Base-by-base conservation (phyloP, 768 basidiomycete genomes). In the Mycena leptocephala region DNA sequence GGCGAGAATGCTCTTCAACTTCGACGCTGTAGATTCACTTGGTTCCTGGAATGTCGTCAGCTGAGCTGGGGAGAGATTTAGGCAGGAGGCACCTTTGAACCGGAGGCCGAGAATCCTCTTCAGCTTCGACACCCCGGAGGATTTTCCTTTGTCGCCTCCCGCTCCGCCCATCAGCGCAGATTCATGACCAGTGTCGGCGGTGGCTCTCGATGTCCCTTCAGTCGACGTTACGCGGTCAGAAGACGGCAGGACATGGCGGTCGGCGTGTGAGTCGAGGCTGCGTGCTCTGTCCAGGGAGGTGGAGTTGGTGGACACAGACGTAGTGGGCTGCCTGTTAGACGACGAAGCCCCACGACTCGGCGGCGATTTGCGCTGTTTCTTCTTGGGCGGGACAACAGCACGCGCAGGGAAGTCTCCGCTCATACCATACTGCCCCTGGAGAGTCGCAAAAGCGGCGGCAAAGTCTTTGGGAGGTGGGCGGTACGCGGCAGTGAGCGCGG, bases 391-490 rank as follows among this genome's bases (percentile, higher is more conserved):
- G 5, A 71, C 68, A 10, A 24, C 16, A 8, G n/a, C 85, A 1
- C 84, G 85, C n/a, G 75, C 81, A 6, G 86, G 84, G 20, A 85
- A 33, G 37, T 68, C 66, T 9, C 81, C 84, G 2, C 79, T 77
- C 11, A 80, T 83, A 11, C 87, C 87, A 51, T 87, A 88, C 67
- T 84, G 81, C 1, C 83, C 84, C 72, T 86, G 86, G 20, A 87
- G 77, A 2, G 81, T 76, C 9, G 81, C 84, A 2, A 88, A 76
- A 1, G 87, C 87, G 4, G 84, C 86, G 14, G 83, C 82, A 68
- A 82, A 88, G 70, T 88, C 85, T 65, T 87, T 87, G 18, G 79
- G 82, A n/a, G 81, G 82, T 8, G 63, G 76, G 24, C 74, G 69
- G 8, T 59, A 70, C n/a, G 74, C 74, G 28, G 74, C 74, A 28